Evolutionary conservation across 257 asterid species (phyloP), one percentile per base, ranked within the genome.

Genomic region (Coffea canephora): DNA sequence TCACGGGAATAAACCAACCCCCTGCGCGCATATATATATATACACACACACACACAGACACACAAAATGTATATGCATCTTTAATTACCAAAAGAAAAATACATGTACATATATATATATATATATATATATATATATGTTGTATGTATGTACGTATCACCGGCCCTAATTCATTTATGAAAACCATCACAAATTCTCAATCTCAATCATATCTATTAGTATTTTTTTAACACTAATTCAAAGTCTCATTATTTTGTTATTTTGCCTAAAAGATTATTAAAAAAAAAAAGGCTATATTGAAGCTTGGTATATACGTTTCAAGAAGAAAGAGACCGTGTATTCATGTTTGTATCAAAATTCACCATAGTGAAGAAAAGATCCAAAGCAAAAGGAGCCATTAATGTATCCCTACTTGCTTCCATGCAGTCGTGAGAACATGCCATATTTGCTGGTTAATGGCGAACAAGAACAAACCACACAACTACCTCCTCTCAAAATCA

Each of bases 401-500:
- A 31, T 31, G 34, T 6, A 27, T 25, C 31, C 27, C 18, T 14
- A 65, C 69, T 27, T 27, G 41, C 59, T 31, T 52, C 67, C 39
- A 18, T 52, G 49, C 50, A 52, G 50, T 57, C 34, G 27, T 31
- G 77, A 55, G 9, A 27, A 18, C 36, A 3, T 73, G 65, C 64
- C 10, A 31, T 46, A 50, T 25, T 27, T 31, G 14, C 43, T 25
- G 57, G 45, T 61, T 43, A 62, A 45, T n/a, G 48, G 41, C 27
- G 50, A 48, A 34, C 52, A 48, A 65, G 73, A 21, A 77, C 46
- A 77, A 39, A 77, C 25, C 43, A 67, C 61, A 34, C 23, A 77
- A 18, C 71, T 75, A 80, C 80, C 76, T 76, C 81, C 80, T 39
- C 19, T 54, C 6, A 8, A 39, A 75, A 27, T 79, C 84, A 83